These are phyloP conservation scores for Sideroxylon spinosum DNA, from an alignment of 179 eudicot species.

Conservation along the genomic window DNA sequence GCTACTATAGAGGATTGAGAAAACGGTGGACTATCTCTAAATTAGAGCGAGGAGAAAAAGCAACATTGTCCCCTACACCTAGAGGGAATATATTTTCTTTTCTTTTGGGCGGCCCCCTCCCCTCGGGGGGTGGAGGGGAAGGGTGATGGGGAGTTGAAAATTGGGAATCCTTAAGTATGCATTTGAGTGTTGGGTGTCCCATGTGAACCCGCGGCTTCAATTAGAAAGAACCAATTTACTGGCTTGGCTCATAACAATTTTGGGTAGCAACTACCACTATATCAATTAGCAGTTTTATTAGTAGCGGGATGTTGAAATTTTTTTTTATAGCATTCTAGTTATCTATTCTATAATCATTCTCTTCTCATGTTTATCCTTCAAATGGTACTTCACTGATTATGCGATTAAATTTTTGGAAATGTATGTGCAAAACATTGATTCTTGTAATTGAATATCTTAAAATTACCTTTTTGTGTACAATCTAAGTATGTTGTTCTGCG, in stretches of 20 bases:
- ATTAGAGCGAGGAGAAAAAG: not conserved
- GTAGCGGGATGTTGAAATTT: not conserved
- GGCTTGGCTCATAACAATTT: not conserved
- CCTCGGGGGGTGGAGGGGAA: no score
- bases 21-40: not conserved
- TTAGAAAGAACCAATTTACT: not conserved
- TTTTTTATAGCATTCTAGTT: not conserved
- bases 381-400: not conserved
- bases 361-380: not conserved
- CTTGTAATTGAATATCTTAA: not conserved
- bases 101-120: no score
- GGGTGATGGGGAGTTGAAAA: not conserved
- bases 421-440: not conserved
- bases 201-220: no score
- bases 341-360: not conserved
- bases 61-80: not conserved
- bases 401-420: not conserved
- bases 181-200: not conserved
- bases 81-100: no score
- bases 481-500: conserved; percentile 11
- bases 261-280: not conserved
- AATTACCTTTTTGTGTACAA: conserved; percentile 1
- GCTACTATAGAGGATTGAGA: not conserved
- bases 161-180: not conserved
- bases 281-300: not conserved